Conservation (phyloP, 2,329 filamentous ascomycete species). For the Blumeriella jaapii region DNA sequence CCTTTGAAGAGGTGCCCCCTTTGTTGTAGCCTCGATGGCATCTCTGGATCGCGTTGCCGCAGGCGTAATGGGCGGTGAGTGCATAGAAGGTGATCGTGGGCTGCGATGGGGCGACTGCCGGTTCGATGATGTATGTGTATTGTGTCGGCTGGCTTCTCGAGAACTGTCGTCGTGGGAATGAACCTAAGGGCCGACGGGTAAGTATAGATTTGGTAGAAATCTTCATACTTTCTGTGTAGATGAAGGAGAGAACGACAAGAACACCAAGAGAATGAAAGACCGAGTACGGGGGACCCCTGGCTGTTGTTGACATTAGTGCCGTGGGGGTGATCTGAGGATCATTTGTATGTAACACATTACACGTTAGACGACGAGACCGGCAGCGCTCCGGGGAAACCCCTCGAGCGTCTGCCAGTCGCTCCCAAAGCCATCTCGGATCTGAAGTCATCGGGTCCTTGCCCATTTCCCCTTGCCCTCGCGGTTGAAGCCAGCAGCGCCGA, state of each 20-base stretch:
- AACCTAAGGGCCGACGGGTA: constrained; percentile 32
- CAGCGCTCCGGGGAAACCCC: constrained; percentile 8
- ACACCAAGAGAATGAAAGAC: constrained; percentile 12
- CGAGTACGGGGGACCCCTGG: constrained; percentile 15
- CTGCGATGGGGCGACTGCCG: constrained; percentile 56
- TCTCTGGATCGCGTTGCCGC: constrained; percentile 59
- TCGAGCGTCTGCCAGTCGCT: constrained; percentile 4
- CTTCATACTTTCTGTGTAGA: constrained; percentile 3
- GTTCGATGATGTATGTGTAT: constrained; percentile 52
- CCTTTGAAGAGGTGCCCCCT: constrained; percentile 27
- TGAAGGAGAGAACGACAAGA: constrained; percentile 9
- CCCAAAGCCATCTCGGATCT: constrained; percentile 1
- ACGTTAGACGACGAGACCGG: constrained; percentile 8
- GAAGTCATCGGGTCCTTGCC: background rate
- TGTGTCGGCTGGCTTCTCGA: constrained; percentile 48
- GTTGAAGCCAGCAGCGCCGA: background rate
- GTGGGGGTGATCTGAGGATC: constrained; percentile 19
- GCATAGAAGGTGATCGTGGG: constrained; percentile 58
- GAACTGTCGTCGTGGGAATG: constrained; percentile 47
- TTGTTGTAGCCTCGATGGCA: constrained; percentile 26
- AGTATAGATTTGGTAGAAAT: too few relatives aligned
- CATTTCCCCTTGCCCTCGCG: background rate
- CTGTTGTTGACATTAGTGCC: constrained; percentile 9
- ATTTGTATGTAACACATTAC: constrained; percentile 11
- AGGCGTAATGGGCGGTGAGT: constrained; percentile 83